Evolutionary conservation across 1,284 basidiomycete species (phyloP).

Genomic region (Tilletia setariae): DNA sequence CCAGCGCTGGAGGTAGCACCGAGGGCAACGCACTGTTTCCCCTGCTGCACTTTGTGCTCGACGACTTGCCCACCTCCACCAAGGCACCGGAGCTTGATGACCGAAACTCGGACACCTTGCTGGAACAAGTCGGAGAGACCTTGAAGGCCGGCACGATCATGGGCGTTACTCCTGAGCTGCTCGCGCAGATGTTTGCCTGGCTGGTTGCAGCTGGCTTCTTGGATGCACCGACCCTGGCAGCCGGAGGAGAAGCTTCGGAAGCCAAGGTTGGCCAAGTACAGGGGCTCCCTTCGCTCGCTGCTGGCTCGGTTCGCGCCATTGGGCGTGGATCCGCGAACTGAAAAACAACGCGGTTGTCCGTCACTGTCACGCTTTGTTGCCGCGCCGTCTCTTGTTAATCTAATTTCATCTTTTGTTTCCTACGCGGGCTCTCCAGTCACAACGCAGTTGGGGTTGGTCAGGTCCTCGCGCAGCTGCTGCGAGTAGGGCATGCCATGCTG

Average conservation of each 20-base stretch:
- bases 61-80: constrained; percentile 93
- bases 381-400: no score
- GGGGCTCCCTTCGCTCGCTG: constrained; percentile 39
- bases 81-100: constrained; percentile 91
- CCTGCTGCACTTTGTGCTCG: constrained; percentile 84
- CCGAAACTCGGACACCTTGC: constrained; percentile 64
- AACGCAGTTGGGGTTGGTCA: no score
- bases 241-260: constrained; percentile 3
- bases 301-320: constrained; percentile 42
- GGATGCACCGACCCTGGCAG: constrained; percentile 54
- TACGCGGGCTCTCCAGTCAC: no score
- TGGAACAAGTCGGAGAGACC: constrained; percentile 22
- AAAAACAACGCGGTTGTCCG: neutral
- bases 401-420: no score
- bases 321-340: constrained; percentile 50
- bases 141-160: constrained; percentile 45
- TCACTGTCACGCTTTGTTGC: no score
- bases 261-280: constrained; percentile 22
- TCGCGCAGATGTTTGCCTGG: constrained; percentile 93
- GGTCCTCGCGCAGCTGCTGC: no score
- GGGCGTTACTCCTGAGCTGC: constrained; percentile 72
- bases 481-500: no score
- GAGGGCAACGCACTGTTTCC: constrained; percentile 97
- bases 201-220: constrained; percentile 82
- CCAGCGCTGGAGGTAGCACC: constrained; percentile 11